Evolutionary conservation across 106 monocot genomes (phyloP).

Genomic region (Apostasia shenzhenica): DNA sequence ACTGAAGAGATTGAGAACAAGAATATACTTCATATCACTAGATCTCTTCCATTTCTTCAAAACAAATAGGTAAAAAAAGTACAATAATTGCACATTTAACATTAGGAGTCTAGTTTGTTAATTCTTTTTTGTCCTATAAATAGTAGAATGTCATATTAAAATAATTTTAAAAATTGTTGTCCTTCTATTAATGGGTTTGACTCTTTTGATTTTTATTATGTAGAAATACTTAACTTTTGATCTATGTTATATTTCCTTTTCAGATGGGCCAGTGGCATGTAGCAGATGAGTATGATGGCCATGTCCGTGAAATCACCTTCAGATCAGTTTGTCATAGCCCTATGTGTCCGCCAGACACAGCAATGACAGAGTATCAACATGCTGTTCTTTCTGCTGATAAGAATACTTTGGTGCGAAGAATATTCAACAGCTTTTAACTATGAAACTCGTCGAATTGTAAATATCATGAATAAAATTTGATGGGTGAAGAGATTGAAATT

Average conservation of each 20-base stretch:
- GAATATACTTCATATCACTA: no score
- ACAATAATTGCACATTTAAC: no score
- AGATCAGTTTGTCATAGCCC: constrained; percentile 93
- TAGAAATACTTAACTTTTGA: neutral
- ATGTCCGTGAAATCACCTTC: constrained; percentile 88
- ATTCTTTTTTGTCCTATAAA: no score
- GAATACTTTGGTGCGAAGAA: constrained; percentile 45
- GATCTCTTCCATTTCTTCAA: no score
- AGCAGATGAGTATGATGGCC: constrained; percentile 92
- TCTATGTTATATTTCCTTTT: constrained; percentile 4
- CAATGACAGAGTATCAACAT: constrained; percentile 99
- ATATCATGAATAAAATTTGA: neutral
- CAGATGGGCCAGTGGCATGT: constrained; percentile 95
- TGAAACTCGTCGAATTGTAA: neutral
- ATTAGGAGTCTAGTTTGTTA: no score
- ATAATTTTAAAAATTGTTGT: no score
- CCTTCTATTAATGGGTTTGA: neutral
- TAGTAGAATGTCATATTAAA: no score
- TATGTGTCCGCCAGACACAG: constrained; percentile 97
- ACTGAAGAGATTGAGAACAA: no score
- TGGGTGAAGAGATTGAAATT: no score
- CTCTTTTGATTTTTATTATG: neutral
- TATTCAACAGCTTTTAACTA: neutral
- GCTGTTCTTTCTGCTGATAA: constrained; percentile 75
- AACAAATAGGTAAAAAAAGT: no score